phyloP scores from a whole-genome alignment of 495 filamentous ascomycete species.

The Aspergillus funiculosus region DNA sequence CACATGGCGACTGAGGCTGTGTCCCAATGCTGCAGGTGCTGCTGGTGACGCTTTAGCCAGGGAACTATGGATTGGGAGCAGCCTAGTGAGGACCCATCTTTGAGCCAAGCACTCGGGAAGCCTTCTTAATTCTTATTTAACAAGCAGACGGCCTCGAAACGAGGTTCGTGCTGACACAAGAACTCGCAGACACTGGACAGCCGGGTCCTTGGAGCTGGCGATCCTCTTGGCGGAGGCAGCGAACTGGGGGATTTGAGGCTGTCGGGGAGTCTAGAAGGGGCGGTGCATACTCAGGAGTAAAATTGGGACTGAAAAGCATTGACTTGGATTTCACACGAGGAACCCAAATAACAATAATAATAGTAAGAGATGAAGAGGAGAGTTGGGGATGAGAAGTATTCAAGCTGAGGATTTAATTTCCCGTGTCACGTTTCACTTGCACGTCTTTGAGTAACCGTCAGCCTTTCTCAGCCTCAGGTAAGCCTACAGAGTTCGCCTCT shows the following conservation, averaged over 20 bases:
- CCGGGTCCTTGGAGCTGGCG: conserved; percentile 13
- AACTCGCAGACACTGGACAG: conserved; percentile 8
- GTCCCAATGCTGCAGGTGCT: conserved; percentile 2
- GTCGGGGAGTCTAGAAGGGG: conserved; percentile 10
- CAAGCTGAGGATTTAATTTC: too few relatives aligned
- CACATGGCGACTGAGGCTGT: conserved; percentile 20
- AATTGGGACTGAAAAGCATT: too few relatives aligned
- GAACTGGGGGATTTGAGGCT: too few relatives aligned
- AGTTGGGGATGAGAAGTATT: not conserved
- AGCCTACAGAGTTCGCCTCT: too few relatives aligned
- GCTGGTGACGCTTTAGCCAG: conserved; percentile 11
- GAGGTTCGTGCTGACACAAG: conserved; percentile 2
- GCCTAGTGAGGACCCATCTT: conserved; percentile 17
- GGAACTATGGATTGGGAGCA: conserved; percentile 14
- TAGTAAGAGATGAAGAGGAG: not conserved
- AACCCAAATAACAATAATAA: not conserved
- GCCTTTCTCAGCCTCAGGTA: too few relatives aligned
- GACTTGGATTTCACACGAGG: not conserved
- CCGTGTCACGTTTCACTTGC: conserved; percentile 2
- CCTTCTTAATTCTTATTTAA: conserved; percentile 2
- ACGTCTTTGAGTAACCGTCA: conserved; percentile 4
- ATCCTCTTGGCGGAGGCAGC: conserved; percentile 17
- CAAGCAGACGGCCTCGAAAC: conserved; percentile 1
- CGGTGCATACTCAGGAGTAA: conserved; percentile 9
- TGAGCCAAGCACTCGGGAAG: conserved; percentile 16